Percentiles rank a stretch among this genome's conserved stretches.
Conservation (phyloP, 2,329 filamentous ascomycete species). For the Xylaria multiplex region DNA sequence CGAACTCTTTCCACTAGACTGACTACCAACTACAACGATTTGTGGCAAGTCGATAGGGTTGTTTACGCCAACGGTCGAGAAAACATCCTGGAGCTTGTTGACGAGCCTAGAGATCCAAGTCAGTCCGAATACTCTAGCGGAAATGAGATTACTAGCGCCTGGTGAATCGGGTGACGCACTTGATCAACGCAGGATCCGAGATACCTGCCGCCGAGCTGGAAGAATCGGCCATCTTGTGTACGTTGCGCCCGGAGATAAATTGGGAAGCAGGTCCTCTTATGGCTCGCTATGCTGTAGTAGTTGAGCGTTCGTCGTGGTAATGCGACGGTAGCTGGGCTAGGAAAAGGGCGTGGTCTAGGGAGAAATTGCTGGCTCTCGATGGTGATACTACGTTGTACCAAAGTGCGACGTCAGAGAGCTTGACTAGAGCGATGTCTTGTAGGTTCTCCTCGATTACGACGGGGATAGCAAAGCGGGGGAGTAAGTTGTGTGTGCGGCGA, state of each 20-base stretch:
- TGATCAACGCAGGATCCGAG: slow-evolving; percentile 73
- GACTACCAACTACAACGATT: slow-evolving; percentile 97
- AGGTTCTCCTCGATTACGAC: slow-evolving; percentile 9
- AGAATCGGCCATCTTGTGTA: slow-evolving; percentile 45
- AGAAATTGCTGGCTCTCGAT: slow-evolving; percentile 6
- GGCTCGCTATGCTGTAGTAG: slow-evolving; percentile 2
- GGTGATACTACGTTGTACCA: slow-evolving; percentile 2
- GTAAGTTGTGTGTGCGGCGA: slow-evolving; percentile 14
- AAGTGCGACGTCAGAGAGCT: slow-evolving; percentile 20
- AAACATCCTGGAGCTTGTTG: slow-evolving; percentile 99
- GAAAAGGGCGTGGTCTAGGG: background rate
- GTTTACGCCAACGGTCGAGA: slow-evolving; percentile 97
- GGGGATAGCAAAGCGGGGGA: background rate
- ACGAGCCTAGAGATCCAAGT: slow-evolving; percentile 71
- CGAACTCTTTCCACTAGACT: slow-evolving; percentile 99
- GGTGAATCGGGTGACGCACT: slow-evolving; percentile 56
- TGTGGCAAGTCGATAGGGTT: slow-evolving; percentile 99
- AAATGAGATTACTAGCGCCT: slow-evolving; percentile 34
- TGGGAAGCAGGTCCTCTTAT: background rate
- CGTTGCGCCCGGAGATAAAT: slow-evolving; percentile 7
- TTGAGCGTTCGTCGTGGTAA: background rate
- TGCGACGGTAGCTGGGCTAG: background rate
- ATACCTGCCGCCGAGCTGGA: slow-evolving; percentile 66
- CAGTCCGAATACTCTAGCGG: slow-evolving; percentile 36
- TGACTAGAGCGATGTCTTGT: background rate